These are phyloP conservation scores for Lactarius vividus DNA, from an alignment of 768 basidiomycete species.

Conservation along the genomic window DNA sequence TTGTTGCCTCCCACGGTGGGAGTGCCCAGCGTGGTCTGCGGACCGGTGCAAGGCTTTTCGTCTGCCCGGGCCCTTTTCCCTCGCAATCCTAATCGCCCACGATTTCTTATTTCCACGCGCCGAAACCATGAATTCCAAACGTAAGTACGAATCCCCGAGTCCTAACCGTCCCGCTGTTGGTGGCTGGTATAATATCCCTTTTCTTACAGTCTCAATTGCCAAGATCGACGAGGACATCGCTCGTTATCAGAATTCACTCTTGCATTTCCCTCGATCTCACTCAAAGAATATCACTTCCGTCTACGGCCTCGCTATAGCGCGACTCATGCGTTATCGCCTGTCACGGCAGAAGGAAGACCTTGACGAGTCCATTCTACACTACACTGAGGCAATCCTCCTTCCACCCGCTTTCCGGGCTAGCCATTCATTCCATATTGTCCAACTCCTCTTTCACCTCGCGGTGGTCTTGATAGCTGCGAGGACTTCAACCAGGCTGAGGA, in stretches of 20 bases:
- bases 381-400: not conserved
- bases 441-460: not conserved
- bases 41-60: no score
- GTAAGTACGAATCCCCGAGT: no score
- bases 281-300: not conserved
- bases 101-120: not conserved
- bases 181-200: no score
- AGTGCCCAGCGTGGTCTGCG: no score
- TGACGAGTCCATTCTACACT: not conserved
- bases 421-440: not conserved
- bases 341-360: not conserved
- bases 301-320: not conserved
- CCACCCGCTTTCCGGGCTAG: not conserved
- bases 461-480: rapidly evolving
- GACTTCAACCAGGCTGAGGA: not conserved
- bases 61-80: not conserved
- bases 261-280: no score
- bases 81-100: not conserved
- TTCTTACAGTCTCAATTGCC: not conserved
- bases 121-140: no score
- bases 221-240: not conserved
- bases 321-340: not conserved
- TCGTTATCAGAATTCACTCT: no score
- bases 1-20: no score
- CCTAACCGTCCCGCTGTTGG: no score